Base-by-base conservation (phyloP, 352 stramenopile species). In the Phytophthora palmivora region DNA sequence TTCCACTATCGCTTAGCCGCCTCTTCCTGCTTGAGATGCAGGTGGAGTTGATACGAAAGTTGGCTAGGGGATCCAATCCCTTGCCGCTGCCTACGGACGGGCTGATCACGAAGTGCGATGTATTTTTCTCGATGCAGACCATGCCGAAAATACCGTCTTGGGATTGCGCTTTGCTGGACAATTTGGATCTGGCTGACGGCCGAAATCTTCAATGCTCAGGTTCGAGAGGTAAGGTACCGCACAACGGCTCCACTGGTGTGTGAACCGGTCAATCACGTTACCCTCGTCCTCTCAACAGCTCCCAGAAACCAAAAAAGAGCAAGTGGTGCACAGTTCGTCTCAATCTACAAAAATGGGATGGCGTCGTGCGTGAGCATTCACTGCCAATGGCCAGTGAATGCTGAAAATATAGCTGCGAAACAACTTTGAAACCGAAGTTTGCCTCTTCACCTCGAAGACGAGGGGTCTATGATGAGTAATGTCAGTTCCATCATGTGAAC, bases 131-230 rank as follows among this genome's bases (percentile, higher is more conserved):
- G 38, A 68, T 46, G 32, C 51, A 72, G 47, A 71, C 43, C 67
- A 76, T 76, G 42, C 66, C 61, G 49, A 68, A 74, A 71, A 71
- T 74, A 74, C 45, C 54, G 39, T 30, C 14, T 67, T 71, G 61
- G 66, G 66, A 71, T 68, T 74, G 55, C 54, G 49, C 60, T 73
- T 70, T 41, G 52, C 30, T 24, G 37, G 60, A 52, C 54, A 74
- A 74, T 58, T 74, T 63, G 45, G 56, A 69, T 70, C 62, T 74
- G 66, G 53, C 57, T 52, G 59, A 48, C 22, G 11, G 32, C 33
- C 36, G 4, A 58, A 65, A 56, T 38, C 34, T 24, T 48, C 15
- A 59, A 58, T 59, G 47, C 38, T 44, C 24, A 55, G 32, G 24
- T 26, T 56, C 30, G 37, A 66, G 8, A 48, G 48, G 32, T 39